phyloP scores from a whole-genome alignment of 148 eudicot genomes.

The Rheum nobile region DNA sequence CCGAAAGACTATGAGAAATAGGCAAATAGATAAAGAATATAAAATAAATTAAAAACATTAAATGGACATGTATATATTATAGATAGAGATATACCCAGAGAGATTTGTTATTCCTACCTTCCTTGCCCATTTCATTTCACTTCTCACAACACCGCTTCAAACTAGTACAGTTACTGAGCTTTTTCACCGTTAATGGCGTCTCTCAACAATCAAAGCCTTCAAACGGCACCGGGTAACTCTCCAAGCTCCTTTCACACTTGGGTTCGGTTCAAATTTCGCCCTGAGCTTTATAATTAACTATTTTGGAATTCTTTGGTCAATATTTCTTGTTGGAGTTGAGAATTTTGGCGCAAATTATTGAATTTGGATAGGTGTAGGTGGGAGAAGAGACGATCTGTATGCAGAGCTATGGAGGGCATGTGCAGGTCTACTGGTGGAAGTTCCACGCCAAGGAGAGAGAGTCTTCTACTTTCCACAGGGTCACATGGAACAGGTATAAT shows the following conservation, averaged over 20 bases:
- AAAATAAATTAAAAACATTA: no score
- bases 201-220: not conserved
- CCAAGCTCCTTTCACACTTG: not conserved
- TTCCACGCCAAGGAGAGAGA: constrained; percentile 50
- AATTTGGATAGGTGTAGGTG: constrained; percentile 15
- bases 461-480: constrained; percentile 92
- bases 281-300: no score
- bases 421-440: constrained; percentile 82
- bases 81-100: no score
- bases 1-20: no score
- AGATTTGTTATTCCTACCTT: not conserved
- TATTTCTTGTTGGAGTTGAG: not conserved
- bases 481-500: constrained; percentile 76
- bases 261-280: not conserved
- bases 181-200: not conserved
- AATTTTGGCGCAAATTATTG: not conserved
- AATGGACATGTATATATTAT: no score
- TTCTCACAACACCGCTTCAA: not conserved
- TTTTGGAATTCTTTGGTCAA: not conserved
- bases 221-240: not conserved
- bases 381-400: constrained; percentile 48
- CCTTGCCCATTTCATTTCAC: not conserved
- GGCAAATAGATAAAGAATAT: no score
- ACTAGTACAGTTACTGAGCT: no score
- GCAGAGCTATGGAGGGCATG: constrained; percentile 90